A percentile compares a stretch with the other conserved stretches of the same genome.
Conservation (phyloP, 257 asterid genomes). For the Fraxinus cuspidata region DNA sequence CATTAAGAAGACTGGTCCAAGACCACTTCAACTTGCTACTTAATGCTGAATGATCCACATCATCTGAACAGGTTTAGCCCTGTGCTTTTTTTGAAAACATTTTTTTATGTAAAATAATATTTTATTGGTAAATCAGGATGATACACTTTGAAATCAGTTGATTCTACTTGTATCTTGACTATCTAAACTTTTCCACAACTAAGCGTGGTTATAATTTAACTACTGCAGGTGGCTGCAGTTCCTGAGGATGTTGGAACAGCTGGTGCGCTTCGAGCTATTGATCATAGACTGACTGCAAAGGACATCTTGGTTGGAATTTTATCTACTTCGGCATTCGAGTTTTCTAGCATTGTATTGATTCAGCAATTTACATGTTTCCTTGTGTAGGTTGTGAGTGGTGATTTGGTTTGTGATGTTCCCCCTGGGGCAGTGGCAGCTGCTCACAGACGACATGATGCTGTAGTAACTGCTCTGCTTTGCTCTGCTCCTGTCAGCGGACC, state of each 20-base stretch:
- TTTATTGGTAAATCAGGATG: too few species aligned
- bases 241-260: conserved; percentile 97
- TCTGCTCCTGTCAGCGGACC: conserved; percentile 84
- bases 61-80: too few species aligned
- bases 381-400: conserved; percentile 93
- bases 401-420: conserved; percentile 84
- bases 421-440: conserved; percentile 96
- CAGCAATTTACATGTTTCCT: conserved; percentile 26
- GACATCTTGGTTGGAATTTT: conserved; percentile 76
- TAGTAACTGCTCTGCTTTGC: conserved; percentile 95
- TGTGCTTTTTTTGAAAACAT: too few species aligned
- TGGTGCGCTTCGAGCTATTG: conserved; percentile 91
- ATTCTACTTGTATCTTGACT: conserved; percentile 9
- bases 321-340: conserved; percentile 19
- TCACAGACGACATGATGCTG: conserved; percentile 94
- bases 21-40: too few species aligned
- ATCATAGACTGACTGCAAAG: conserved; percentile 78
- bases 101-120: too few species aligned
- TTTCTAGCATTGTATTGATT: conserved; percentile 15
- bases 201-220: too few species aligned
- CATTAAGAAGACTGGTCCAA: too few species aligned
- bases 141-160: too few species aligned
- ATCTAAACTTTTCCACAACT: not conserved
- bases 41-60: too few species aligned
- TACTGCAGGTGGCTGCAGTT: conserved; percentile 86